Evolutionary conservation across 75 land plant genomes (phyloP), one percentile per base, ranked within the genome.

Genomic region (Azolla pinnata): DNA sequence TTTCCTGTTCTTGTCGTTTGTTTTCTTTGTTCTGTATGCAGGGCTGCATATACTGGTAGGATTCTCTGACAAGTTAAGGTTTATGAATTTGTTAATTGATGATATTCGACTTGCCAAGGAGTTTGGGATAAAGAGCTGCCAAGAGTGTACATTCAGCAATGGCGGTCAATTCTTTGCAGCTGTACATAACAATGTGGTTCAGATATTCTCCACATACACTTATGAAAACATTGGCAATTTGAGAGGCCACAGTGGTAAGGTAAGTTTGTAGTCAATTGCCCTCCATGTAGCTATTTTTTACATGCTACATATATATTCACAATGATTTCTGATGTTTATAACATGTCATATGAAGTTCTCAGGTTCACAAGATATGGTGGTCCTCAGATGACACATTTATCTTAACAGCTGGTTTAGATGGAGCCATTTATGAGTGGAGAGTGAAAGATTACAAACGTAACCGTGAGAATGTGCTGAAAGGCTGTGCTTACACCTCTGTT

Each of bases 121-220:
- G 26, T 38, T 71, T 23, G 68, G 68, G 20, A 66, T 71, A 2
- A 71, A 71, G 33, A 47, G 56, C 38, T 71, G 68, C 45, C 61
- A 51, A 33, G 74, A 71, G 42, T 71, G 74, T 52, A 25, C 29
- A 0, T 71, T 71, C 44, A 71, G 74, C 55, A 71, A 59, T 1
- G 74, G 74, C 25, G 74, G 74, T 0, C 74, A 71, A 52, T 71
- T 58, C 44, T 71, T 71, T 65, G 74, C 74, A 31, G 74, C 74
- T 1, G 68, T 64, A 9, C 74, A 71, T 33, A 54, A 42, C 29
- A 71, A 71, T 59, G 74, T 59, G 5, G 52, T 71, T 1, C 69
- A 71, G 14, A 59, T 71, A 9, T 71, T 71, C 34, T 67, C 70
- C 26, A 71, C 74, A 19, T 71, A 71, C 46, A 71, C 68, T 0